Base-by-base conservation (phyloP, 2,329 filamentous ascomycete genomes). In the Hymenotorrendiella dingleyae region DNA sequence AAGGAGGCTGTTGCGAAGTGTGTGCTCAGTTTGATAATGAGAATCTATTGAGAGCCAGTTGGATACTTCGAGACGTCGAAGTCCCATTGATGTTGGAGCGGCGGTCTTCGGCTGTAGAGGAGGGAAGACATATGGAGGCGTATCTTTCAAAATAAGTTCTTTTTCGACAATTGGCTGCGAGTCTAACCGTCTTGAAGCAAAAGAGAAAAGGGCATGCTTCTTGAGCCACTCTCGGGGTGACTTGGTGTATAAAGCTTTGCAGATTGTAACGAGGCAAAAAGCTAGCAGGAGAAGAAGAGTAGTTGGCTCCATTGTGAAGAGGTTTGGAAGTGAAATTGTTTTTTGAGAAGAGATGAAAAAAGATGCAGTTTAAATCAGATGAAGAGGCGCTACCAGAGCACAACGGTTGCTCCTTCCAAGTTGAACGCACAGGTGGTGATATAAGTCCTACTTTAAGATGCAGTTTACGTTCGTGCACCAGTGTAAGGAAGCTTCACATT, bases 1-100 rank as follows among this genome's bases (percentile, higher is more conserved):
- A 3, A 76, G 60, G 24, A 75, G 58, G 12, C 61, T 46, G 2
- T 59, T 53, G 7, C 71, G 66, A 7, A 71, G 61, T 2, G 53
- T 46, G 48, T 72, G 67, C 47, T 70, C 66, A 10, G 64, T 57
- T 36, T 64, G 58, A 47, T 73, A 73, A 21, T 64, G 63, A 10
- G 65, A 62, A 48, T 74, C 69, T 36, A 75, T 54, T 0, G 62
- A 67, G 10, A 75, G 62, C 72, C 71, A 75, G 43, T 72, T 69
- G 16, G 59, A 53, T 17, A 55, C 50, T 27, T 69, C 67, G n/a
- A 71, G 58, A 42, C 64, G 68, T 40, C 62, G 64, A 12, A 75
- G 60, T 12, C 70, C 69, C 64, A 73, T 71, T 49, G 68, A 67
- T 34, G 69, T 66, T 22, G 63, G 61, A 36, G 45, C 43, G 8